Evolutionary conservation across 2,329 filamentous ascomycete species (phyloP).

Genomic region (Pseudofabraea citricarpa): DNA sequence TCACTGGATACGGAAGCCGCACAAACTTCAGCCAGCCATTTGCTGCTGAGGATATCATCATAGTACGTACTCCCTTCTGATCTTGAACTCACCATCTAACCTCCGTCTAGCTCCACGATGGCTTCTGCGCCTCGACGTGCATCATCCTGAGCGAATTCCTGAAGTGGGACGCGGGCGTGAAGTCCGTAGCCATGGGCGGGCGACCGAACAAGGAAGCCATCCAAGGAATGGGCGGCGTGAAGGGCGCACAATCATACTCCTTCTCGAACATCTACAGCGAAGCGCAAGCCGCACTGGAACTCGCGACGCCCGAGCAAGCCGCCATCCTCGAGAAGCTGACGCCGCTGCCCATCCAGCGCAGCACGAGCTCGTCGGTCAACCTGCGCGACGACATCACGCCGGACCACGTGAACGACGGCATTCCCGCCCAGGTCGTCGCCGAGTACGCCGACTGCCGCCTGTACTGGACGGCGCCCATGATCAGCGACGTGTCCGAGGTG

Average conservation of each 20-base stretch:
- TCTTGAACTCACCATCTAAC: slow-evolving; percentile 3
- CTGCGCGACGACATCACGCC: slow-evolving; percentile 32
- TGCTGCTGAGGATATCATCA: slow-evolving; percentile 33
- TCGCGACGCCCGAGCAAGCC: slow-evolving; percentile 8
- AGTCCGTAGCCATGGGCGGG: slow-evolving; percentile 55
- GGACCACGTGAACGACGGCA: slow-evolving; percentile 27
- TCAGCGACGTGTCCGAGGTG: slow-evolving; percentile 43
- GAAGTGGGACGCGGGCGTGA: slow-evolving; percentile 45
- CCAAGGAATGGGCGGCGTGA: slow-evolving; percentile 62
- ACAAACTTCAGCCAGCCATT: slow-evolving; percentile 31
- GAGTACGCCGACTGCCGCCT: slow-evolving; percentile 57
- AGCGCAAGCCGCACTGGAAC: slow-evolving; percentile 9
- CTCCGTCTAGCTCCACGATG: slow-evolving; percentile 44
- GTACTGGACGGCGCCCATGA: slow-evolving; percentile 51
- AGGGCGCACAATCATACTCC: slow-evolving; percentile 41
- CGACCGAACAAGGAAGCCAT: slow-evolving; percentile 48
- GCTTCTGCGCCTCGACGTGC: slow-evolving; percentile 56
- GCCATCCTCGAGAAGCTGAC: slow-evolving; percentile 15
- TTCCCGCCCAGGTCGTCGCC: slow-evolving; percentile 55
- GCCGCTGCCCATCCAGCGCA: slow-evolving; percentile 13
- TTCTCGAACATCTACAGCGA: slow-evolving; percentile 15
- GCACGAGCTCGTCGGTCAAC: slow-evolving; percentile 34
- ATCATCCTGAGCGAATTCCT: slow-evolving; percentile 52
- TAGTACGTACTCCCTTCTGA: slow-evolving; percentile 21
- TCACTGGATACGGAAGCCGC: slow-evolving; percentile 28